phyloP scores from a whole-genome alignment of 148 eudicot species.

The Vaccinium vitisidaea region DNA sequence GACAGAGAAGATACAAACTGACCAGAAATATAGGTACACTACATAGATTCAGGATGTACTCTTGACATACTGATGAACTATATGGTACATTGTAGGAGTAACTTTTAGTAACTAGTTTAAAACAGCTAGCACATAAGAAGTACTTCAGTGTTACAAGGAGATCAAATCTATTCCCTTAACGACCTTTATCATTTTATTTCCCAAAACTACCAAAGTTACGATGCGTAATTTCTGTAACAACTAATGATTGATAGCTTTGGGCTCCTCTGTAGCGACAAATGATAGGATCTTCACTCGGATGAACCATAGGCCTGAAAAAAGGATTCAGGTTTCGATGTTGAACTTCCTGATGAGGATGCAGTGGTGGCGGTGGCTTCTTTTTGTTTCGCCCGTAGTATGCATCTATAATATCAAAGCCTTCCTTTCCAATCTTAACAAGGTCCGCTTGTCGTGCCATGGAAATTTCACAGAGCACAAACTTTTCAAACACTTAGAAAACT shows the following conservation, averaged over 20 bases:
- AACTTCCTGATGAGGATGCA: not conserved
- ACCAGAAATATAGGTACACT: too few species aligned
- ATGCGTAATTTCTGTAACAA: not conserved
- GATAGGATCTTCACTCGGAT: not conserved
- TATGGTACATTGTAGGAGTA: too few species aligned
- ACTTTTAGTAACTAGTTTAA: too few species aligned
- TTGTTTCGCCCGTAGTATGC: not conserved
- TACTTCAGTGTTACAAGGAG: not conserved
- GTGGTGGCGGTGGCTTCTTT: not conserved
- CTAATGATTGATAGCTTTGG: not conserved
- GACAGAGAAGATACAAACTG: too few species aligned
- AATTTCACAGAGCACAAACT: not conserved
- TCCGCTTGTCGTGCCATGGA: slow-evolving; percentile 9
- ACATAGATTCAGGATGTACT: too few species aligned
- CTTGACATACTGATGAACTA: too few species aligned
- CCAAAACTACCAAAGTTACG: not conserved
- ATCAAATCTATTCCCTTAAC: too few species aligned
- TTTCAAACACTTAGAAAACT: not conserved
- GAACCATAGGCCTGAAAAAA: not conserved
- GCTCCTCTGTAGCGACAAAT: not conserved
- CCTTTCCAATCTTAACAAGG: not conserved
- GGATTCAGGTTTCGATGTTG: not conserved
- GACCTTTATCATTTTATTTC: not conserved
- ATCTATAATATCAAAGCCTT: not conserved
- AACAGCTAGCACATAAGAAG: not conserved